Percentiles rank a stretch among this genome's conserved stretches.
Conservation (phyloP, 2,329 filamentous ascomycete species). For the Penicillium griseofulvum region DNA sequence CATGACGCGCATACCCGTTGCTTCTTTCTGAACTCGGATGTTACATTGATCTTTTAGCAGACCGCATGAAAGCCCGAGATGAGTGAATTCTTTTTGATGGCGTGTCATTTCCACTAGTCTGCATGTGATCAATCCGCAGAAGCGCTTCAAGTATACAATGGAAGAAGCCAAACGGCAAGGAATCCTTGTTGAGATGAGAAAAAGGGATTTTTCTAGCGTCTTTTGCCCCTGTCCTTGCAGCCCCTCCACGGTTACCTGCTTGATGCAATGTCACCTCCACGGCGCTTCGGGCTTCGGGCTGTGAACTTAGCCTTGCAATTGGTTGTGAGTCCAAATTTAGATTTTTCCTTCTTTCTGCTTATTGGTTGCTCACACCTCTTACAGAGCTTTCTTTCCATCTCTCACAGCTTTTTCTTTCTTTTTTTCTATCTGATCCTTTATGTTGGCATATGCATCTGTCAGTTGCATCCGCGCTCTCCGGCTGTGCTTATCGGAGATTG, state of each 20-base stretch:
- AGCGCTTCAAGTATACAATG: neutral
- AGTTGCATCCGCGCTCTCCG: constrained; percentile 8
- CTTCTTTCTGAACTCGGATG: neutral
- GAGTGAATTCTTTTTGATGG: neutral
- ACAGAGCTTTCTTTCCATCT: constrained; percentile 7
- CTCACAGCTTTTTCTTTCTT: neutral
- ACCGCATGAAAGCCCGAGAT: neutral
- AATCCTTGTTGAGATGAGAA: neutral
- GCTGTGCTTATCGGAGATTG: constrained; percentile 1
- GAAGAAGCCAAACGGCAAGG: constrained; percentile 12
- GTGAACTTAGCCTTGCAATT: constrained; percentile 7
- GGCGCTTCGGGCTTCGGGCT: constrained; percentile 11
- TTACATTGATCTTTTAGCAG: neutral
- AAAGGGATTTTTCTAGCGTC: neutral
- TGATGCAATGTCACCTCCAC: constrained; percentile 12
- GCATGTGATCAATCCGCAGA: constrained; percentile 4
- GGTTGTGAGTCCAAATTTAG: constrained; percentile 16
- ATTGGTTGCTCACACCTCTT: constrained; percentile 13
- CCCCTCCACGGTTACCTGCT: constrained; percentile 27
- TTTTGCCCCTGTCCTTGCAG: constrained; percentile 17
- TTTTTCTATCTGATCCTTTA: constrained; percentile 2
- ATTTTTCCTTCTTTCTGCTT: constrained; percentile 1
- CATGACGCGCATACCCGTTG: constrained; percentile 4
- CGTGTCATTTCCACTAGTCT: neutral
- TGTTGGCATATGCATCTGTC: neutral